A percentile compares a stretch with the other conserved stretches of the same genome.
phyloP scores from a whole-genome alignment of 805 yeast genomes.

The Ascoidea rubescens region DNA sequence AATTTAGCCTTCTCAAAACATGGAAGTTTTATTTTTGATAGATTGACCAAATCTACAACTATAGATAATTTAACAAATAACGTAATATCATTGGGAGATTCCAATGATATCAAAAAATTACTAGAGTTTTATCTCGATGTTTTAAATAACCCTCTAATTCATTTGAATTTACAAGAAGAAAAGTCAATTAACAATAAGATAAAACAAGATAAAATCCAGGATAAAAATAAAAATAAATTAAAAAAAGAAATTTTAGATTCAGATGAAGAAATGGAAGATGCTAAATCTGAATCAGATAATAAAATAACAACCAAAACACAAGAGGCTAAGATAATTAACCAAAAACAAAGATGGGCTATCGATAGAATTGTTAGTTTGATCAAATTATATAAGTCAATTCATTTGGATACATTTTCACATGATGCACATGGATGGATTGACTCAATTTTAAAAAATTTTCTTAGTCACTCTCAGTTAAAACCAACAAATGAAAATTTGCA shows the following conservation, averaged over 20 bases:
- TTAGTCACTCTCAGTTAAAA: constrained; percentile 10
- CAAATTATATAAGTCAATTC: constrained; percentile 29
- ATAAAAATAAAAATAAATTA: background rate
- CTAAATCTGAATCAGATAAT: constrained; percentile 4
- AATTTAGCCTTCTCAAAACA: constrained; percentile 27
- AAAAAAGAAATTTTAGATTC: constrained; percentile 11
- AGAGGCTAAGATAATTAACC: constrained; percentile 13
- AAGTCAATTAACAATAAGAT: constrained; percentile 6
- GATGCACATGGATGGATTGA: constrained; percentile 16
- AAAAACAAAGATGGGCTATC: constrained; percentile 41
- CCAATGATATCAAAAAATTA: constrained; percentile 10
- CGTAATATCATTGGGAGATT: constrained; percentile 7
- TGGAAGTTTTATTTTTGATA: constrained; percentile 63
- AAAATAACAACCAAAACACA: constrained; percentile 8
- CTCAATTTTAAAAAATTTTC: constrained; percentile 17
- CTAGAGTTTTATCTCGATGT: constrained; percentile 11
- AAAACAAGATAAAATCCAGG: constrained; percentile 15
- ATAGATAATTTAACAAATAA: constrained; percentile 27
- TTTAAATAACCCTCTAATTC: constrained; percentile 14
- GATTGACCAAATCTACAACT: constrained; percentile 60
- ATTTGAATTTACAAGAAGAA: constrained; percentile 12
- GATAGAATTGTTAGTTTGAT: constrained; percentile 36
- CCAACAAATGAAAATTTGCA: constrained; percentile 8
- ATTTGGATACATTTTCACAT: background rate
- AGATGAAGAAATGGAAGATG: constrained; percentile 1